These are phyloP conservation scores for Tylopilus balloui DNA, from an alignment of 768 basidiomycete species.

Conservation along the genomic window DNA sequence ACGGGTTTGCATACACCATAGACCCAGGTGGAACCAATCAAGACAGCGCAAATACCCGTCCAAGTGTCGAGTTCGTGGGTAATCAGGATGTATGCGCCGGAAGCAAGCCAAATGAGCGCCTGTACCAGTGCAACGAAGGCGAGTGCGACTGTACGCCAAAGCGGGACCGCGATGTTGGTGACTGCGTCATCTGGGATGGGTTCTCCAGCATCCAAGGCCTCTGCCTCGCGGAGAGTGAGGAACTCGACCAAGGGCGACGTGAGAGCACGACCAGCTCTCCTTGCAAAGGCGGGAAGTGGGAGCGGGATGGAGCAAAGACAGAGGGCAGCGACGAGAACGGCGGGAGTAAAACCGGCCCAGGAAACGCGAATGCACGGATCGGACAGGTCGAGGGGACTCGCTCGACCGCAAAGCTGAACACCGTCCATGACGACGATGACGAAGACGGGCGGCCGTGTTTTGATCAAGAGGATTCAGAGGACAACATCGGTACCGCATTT, in stretches of 20 bases:
- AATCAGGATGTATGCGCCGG: constrained; percentile 49
- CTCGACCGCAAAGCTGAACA: constrained; percentile 11
- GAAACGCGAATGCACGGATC: constrained; percentile 45
- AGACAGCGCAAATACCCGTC: constrained; percentile 38
- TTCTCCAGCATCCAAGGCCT: constrained; percentile 36
- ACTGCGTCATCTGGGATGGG: not conserved
- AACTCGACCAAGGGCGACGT: constrained; percentile 34
- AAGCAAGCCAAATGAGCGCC: constrained; percentile 54
- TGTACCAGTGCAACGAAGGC: constrained; percentile 52
- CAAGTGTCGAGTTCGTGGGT: constrained; percentile 35
- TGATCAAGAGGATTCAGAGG: too few relatives aligned
- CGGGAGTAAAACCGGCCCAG: constrained; percentile 50
- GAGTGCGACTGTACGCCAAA: constrained; percentile 62
- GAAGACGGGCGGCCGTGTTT: too few relatives aligned
- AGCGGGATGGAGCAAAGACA: constrained; percentile 36
- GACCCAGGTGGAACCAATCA: constrained; percentile 58
- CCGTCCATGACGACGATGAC: constrained; percentile 7
- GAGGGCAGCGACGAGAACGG: constrained; percentile 41
- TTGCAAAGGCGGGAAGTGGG: constrained; percentile 20
- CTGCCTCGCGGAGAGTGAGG: constrained; percentile 53
- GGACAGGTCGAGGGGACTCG: constrained; percentile 35
- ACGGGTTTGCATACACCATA: constrained; percentile 59
- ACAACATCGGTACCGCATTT: not conserved
- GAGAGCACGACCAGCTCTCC: constrained; percentile 20
- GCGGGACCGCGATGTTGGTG: constrained; percentile 29